Base-by-base conservation (phyloP, 1,284 basidiomycete genomes). In the Hemileia vastatrix region DNA sequence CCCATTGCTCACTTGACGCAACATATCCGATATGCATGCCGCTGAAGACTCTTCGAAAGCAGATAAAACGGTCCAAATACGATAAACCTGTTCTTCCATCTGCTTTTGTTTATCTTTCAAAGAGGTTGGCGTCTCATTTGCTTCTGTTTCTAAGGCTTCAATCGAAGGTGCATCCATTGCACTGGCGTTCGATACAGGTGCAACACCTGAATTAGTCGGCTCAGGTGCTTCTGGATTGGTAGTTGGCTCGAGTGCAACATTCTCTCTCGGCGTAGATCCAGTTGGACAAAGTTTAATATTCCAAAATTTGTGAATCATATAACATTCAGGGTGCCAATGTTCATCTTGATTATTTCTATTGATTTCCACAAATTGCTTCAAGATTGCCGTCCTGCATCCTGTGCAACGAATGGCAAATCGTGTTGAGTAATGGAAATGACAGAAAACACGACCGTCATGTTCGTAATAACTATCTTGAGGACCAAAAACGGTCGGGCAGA, bases 291-390 rank as follows among this genome's bases (percentile, higher is more conserved):
- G 86, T 77, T 96, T 95, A 77, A 97, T 93, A 76, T 97, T 97
- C 94, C 94, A 98, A 77, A 98, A 97, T 88, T 93, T 62, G 18
- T 62, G 54, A 45, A 62, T 62, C 60, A 62, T 62, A 54, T 62
- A 62, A 33, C 94, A 99, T 78, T 99, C 94, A 54, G 94, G 94
- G 81, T 99, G 94, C 94, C 95, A 99, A 75, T 95, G 97, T 79
- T 98, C 95, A 78, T 98, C 92, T 64, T 86, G 83, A 81, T 90
- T 90, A 78, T 97, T 98, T 67, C 94, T 83, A 74, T 98, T 98
- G 79, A 99, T 97, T 79, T 99, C 94, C 65, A 99, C 94, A 73
- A 97, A 99, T 76, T 99, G 94, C 79, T 98, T 98, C 70, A 99
- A 80, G 68, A 99, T 99, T n/a, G 95, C 95, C 61, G 88, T 95